phyloP scores from a whole-genome alignment of 2,329 filamentous ascomycete species.

The Botrytis squamosa region DNA sequence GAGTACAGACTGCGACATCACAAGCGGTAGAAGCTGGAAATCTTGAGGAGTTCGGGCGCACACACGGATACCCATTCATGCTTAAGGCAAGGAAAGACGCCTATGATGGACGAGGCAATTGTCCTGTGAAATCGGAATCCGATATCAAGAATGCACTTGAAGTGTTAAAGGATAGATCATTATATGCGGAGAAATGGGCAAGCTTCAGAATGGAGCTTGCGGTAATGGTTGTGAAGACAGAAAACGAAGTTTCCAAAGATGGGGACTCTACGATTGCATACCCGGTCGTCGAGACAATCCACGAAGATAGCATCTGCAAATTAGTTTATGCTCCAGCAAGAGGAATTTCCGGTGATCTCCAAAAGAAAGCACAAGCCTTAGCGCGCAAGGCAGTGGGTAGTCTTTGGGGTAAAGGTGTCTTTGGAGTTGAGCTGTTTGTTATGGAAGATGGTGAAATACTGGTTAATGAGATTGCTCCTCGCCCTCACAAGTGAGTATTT shows the following conservation, averaged over 20 bases:
- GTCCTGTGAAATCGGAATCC: constrained; percentile 56
- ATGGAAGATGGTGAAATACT: constrained; percentile 69
- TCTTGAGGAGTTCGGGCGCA: constrained; percentile 60
- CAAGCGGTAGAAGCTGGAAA: constrained; percentile 55
- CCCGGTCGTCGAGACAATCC: constrained; percentile 89
- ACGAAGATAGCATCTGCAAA: constrained; percentile 94
- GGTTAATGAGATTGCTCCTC: constrained; percentile 49
- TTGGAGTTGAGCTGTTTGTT: constrained; percentile 95
- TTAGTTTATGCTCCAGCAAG: constrained; percentile 85
- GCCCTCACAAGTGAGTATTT: constrained; percentile 29
- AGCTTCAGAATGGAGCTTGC: constrained; percentile 84
- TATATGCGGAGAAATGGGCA: constrained; percentile 73
- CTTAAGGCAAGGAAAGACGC: constrained; percentile 87
- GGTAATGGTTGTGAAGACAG: constrained; percentile 91
- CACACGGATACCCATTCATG: constrained; percentile 84
- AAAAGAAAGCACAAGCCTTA: constrained; percentile 67
- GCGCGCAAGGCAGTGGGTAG: constrained; percentile 76
- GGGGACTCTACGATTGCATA: constrained; percentile 65
- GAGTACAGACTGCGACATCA: constrained; percentile 70
- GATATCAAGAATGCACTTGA: constrained; percentile 66
- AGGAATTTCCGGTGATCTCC: constrained; percentile 59
- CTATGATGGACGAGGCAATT: constrained; percentile 86
- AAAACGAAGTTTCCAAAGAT: constrained; percentile 53
- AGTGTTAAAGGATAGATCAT: constrained; percentile 65
- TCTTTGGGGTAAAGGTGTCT: constrained; percentile 87